These are phyloP conservation scores for Russula griseocarnosa DNA, from an alignment of 768 basidiomycete genomes.

Conservation along the genomic window DNA sequence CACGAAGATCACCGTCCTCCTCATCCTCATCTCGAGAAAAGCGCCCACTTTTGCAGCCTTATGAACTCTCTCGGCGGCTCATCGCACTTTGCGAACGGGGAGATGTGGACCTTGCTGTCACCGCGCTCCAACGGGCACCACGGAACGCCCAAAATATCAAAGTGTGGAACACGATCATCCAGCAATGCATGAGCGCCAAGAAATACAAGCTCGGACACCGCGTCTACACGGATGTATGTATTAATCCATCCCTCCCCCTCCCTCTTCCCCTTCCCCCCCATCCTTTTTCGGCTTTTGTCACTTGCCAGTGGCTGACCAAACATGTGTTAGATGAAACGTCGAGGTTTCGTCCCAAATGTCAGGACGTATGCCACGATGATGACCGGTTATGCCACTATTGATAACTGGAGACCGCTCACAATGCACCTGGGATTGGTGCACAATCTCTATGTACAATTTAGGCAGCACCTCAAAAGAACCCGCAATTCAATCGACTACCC, in stretches of 20 bases:
- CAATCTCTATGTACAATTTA: conserved; percentile 55
- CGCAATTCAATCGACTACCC: conserved; percentile 46
- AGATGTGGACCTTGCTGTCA: conserved; percentile 58
- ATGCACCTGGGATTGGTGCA: conserved; percentile 63
- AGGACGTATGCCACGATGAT: conserved; percentile 71
- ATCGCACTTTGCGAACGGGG: conserved; percentile 53
- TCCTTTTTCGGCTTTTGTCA: not conserved
- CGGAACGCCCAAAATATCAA: conserved; percentile 68
- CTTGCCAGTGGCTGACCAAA: not conserved
- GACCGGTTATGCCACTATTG: conserved; percentile 55
- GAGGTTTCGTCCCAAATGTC: conserved; percentile 65
- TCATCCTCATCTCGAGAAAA: not conserved
- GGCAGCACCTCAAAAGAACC: conserved; percentile 47
- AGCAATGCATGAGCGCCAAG: conserved; percentile 53
- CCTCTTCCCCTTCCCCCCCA: too few relatives aligned
- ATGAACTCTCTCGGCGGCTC: conserved; percentile 56
- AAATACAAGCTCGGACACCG: conserved; percentile 57
- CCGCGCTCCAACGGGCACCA: conserved; percentile 64
- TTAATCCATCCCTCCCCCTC: not conserved
- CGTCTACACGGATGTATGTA: conserved; percentile 65
- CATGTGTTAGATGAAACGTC: conserved; percentile 69
- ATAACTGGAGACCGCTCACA: conserved; percentile 53
- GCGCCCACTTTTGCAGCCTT: conserved; percentile 45
- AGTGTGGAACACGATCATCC: conserved; percentile 79
- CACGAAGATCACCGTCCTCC: not conserved